phyloP scores from a whole-genome alignment of 495 filamentous ascomycete species.

The Pseudevernia furfuracea region DNA sequence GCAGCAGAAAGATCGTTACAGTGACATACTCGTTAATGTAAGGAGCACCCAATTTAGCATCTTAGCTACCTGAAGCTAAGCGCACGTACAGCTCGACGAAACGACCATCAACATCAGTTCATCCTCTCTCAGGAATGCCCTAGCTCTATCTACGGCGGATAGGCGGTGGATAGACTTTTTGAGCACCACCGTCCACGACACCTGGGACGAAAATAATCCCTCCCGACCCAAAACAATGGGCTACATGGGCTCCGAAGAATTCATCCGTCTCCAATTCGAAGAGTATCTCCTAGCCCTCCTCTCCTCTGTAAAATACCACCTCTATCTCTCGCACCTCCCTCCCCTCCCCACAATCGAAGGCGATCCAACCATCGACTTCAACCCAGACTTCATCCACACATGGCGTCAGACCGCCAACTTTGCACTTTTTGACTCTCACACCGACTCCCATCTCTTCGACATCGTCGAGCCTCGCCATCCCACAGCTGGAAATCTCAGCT shows the following conservation, averaged over 20 bases:
- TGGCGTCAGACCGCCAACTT: constrained; percentile 89
- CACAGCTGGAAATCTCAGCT: constrained; percentile 85
- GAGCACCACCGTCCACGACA: constrained; percentile 86
- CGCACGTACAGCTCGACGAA: constrained; percentile 66
- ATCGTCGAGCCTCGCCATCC: constrained; percentile 90
- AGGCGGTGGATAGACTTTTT: constrained; percentile 95
- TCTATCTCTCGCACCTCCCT: constrained; percentile 47
- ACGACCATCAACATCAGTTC: constrained; percentile 77
- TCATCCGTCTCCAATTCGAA: constrained; percentile 95
- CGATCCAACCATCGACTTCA: constrained; percentile 78
- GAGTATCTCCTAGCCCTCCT: constrained; percentile 90
- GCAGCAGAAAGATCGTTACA: constrained; percentile 94
- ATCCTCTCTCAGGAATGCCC: constrained; percentile 63
- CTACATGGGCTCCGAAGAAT: constrained; percentile 94
- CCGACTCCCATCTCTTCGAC: constrained; percentile 85
- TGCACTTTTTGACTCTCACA: constrained; percentile 66
- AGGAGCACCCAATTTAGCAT: constrained; percentile 19
- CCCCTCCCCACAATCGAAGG: constrained; percentile 53
- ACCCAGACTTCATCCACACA: constrained; percentile 61
- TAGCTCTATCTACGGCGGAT: constrained; percentile 78
- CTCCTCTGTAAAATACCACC: constrained; percentile 81
- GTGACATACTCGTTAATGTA: constrained; percentile 90
- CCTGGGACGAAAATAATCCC: constrained; percentile 91
- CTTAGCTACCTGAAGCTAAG: constrained; percentile 1
- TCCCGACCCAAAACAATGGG: constrained; percentile 84